Evolutionary conservation across 345 rosid genomes (phyloP).

Genomic region (Pugionium cornutum): DNA sequence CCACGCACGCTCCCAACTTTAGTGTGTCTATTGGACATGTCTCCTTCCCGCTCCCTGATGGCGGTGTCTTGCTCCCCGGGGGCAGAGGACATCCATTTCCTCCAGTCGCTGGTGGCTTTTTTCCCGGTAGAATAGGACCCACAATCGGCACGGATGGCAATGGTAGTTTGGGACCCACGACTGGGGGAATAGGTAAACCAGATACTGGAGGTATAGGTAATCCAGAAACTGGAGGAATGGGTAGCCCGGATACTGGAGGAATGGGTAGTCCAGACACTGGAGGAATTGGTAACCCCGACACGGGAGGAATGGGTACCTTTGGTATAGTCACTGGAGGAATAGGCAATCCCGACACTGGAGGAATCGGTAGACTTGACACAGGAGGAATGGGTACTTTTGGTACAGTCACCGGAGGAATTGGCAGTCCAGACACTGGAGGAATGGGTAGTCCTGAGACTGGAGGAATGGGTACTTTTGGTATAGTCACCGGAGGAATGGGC

Average conservation of each 20-base stretch:
- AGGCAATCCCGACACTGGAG: conserved; percentile 14
- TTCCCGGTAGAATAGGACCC: conserved; percentile 39
- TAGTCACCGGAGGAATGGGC: background rate
- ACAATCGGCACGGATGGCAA: conserved; percentile 39
- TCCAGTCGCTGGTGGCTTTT: conserved; percentile 28
- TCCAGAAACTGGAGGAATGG: conserved; percentile 18
- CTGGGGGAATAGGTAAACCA: conserved; percentile 8
- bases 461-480: conserved; percentile 32
- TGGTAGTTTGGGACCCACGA: conserved; percentile 24
- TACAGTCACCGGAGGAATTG: conserved; percentile 23
- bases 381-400: conserved; percentile 23
- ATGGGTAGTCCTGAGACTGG: conserved; percentile 26
- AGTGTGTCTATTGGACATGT: conserved; percentile 84
- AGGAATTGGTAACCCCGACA: conserved; percentile 21
- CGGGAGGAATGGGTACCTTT: conserved; percentile 26
- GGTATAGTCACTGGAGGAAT: conserved; percentile 25
- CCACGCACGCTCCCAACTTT: conserved; percentile 90
- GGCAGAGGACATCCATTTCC: conserved; percentile 47
- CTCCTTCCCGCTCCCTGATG: too few relatives aligned
- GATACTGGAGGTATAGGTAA: conserved; percentile 28
- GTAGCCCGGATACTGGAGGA: conserved; percentile 30
- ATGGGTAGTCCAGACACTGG: conserved; percentile 27
- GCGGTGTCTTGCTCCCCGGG: conserved; percentile 21
- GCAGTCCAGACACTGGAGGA: conserved; percentile 37
- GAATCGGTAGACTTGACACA: conserved; percentile 12